phyloP scores from a whole-genome alignment of 1,139 yeast genomes.

The Suhomyces chickasaworum region DNA sequence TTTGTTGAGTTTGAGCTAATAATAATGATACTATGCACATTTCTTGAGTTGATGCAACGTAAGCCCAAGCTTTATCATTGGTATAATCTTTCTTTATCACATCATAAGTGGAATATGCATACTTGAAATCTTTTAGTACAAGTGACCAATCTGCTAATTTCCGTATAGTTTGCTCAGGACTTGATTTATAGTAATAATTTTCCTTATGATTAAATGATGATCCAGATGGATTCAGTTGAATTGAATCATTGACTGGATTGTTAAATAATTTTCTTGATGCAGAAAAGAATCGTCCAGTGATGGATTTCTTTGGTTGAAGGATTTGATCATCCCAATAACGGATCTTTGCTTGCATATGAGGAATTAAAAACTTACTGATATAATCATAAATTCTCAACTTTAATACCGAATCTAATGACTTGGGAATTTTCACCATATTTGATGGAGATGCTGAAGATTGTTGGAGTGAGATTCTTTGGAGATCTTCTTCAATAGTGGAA shows the following conservation, averaged over 20 bases:
- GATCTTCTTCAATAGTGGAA: constrained; percentile 57
- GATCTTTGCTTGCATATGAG: constrained; percentile 77
- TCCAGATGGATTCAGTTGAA: constrained; percentile 6
- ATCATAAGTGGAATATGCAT: constrained; percentile 84
- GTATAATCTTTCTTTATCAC: constrained; percentile 75
- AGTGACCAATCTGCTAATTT: constrained; percentile 92
- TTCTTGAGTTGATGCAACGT: constrained; percentile 84
- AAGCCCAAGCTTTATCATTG: constrained; percentile 79
- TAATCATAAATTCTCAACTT: constrained; percentile 52
- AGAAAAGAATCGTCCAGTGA: constrained; percentile 73
- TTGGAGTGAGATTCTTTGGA: constrained; percentile 42
- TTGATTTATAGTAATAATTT: constrained; percentile 57
- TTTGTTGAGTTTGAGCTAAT: constrained; percentile 59
- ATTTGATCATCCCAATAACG: constrained; percentile 77
- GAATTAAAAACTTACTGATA: constrained; percentile 59
- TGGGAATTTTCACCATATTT: constrained; percentile 30
- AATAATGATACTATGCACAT: constrained; percentile 77
- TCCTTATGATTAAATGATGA: constrained; percentile 44
- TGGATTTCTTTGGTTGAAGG: constrained; percentile 67
- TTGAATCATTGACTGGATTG: constrained; percentile 20
- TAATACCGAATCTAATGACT: constrained; percentile 42
- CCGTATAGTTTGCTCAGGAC: constrained; percentile 76
- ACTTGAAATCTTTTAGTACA: constrained; percentile 83
- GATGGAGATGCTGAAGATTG: constrained; percentile 18
- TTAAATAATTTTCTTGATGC: constrained; percentile 62